A percentile compares a stretch with the other conserved stretches of the same genome.
These are phyloP conservation scores for Aurifilum marmelostoma DNA, from an alignment of 2,329 filamentous ascomycete genomes.

Conservation along the genomic window DNA sequence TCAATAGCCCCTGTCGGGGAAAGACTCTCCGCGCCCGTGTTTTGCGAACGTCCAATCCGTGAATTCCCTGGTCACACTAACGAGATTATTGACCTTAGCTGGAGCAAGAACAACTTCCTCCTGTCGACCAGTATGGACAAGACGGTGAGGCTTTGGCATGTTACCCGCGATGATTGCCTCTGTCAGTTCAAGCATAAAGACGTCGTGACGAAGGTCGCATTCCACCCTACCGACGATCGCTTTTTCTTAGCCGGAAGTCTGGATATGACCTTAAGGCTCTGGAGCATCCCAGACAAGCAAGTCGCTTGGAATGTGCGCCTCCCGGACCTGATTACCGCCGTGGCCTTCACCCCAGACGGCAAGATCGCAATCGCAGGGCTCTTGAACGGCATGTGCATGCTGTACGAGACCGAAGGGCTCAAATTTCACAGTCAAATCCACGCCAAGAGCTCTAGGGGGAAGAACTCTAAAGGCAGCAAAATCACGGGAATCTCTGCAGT, in stretches of 20 bases:
- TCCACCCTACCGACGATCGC: conserved; percentile 91
- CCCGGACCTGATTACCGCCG: conserved; percentile 89
- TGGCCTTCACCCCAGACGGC: conserved; percentile 91
- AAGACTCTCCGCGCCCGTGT: conserved; percentile 86
- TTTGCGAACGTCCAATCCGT: conserved; percentile 74
- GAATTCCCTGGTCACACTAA: conserved; percentile 84
- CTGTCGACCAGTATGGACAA: conserved; percentile 98
- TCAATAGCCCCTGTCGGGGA: conserved; percentile 49
- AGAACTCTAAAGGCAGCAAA: conserved; percentile 95
- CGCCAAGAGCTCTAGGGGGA: conserved; percentile 88
- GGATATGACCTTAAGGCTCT: conserved; percentile 84
- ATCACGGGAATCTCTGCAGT: conserved; percentile 91
- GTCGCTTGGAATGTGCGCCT: conserved; percentile 80
- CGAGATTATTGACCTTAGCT: conserved; percentile 88
- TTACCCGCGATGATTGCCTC: conserved; percentile 81
- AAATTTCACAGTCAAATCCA: conserved; percentile 85
- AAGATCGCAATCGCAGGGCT: conserved; percentile 88
- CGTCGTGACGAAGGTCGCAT: conserved; percentile 91
- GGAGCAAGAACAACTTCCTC: conserved; percentile 99
- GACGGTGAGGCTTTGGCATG: conserved; percentile 92
- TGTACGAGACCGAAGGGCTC: conserved; percentile 91
- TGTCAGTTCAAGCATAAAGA: conserved; percentile 95
- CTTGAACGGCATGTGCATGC: conserved; percentile 80
- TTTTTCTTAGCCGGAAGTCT: conserved; percentile 96
- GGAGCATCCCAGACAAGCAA: conserved; percentile 97